phyloP scores from a whole-genome alignment of 2,329 filamentous ascomycete genomes.

The Colletotrichum acutatum region DNA sequence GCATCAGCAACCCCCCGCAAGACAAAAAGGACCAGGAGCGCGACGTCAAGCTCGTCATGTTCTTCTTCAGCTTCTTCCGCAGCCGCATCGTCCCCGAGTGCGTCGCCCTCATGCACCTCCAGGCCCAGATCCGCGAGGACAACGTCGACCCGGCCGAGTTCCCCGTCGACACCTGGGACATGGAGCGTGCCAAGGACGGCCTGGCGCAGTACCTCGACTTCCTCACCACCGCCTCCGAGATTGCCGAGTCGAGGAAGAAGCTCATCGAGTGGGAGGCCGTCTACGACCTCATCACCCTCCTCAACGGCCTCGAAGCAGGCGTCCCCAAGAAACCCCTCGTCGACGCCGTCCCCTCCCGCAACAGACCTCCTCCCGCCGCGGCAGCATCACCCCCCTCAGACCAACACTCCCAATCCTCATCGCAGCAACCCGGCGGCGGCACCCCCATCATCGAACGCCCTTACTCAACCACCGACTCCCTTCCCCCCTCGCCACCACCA shows the following conservation, averaged over 20 bases:
- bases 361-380: constrained; percentile 28
- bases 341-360: constrained; percentile 43
- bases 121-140: constrained; percentile 86
- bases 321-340: constrained; percentile 85
- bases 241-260: constrained; percentile 83
- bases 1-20: constrained; percentile 54
- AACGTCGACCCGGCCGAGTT: constrained; percentile 85
- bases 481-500: constrained; percentile 53
- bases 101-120: constrained; percentile 91
- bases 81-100: constrained; percentile 94
- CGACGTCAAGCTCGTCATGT: constrained; percentile 78
- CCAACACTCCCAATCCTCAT: constrained; percentile 33
- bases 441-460: constrained; percentile 70
- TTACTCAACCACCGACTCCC: constrained; percentile 55
- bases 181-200: constrained; percentile 96
- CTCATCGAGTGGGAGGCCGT: constrained; percentile 93
- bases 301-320: constrained; percentile 87
- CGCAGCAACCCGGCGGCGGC: constrained; percentile 38
- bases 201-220: constrained; percentile 96
- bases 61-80: constrained; percentile 92
- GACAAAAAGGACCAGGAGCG: constrained; percentile 64
- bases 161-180: constrained; percentile 95
- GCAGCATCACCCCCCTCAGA: constrained; percentile 39
- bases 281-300: constrained; percentile 86
- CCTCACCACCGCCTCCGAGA: constrained; percentile 88